Conservation (phyloP, 768 basidiomycete species). For the Rhodocollybia butyracea region DNA sequence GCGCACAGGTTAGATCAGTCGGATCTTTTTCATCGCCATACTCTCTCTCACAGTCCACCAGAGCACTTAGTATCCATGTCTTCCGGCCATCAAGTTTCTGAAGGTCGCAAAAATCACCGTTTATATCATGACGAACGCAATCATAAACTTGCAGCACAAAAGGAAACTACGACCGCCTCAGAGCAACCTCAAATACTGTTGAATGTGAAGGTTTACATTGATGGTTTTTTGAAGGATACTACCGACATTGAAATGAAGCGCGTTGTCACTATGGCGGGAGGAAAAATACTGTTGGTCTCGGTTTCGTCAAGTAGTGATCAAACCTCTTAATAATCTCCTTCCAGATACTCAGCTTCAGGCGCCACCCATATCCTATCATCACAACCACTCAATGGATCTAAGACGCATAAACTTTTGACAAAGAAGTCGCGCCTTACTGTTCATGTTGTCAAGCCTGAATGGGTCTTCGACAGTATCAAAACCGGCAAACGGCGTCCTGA, state of each 20-base stretch:
- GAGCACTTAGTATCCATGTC: constrained; percentile 60
- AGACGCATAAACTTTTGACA: constrained; percentile 63
- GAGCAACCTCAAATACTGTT: constrained; percentile 29
- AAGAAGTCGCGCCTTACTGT: constrained; percentile 43
- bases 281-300: constrained; percentile 54
- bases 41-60: constrained; percentile 19
- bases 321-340: constrained; percentile 2
- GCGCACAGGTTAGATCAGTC: constrained; percentile 48
- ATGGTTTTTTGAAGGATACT: constrained; percentile 65
- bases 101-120: constrained; percentile 35
- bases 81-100: constrained; percentile 67
- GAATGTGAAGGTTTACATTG: constrained; percentile 61
- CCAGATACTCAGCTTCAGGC: constrained; percentile 51
- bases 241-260: constrained; percentile 82
- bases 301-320: neutral
- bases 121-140: constrained; percentile 41
- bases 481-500: constrained; percentile 61
- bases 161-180: constrained; percentile 17
- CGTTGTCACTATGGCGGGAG: constrained; percentile 64
- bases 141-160: constrained; percentile 39
- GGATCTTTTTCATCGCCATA: neutral
- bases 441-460: constrained; percentile 72
- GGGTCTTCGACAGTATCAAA: constrained; percentile 67
- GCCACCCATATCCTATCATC: constrained; percentile 83
- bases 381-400: constrained; percentile 64